Conservation (phyloP, 257 asterid species). For the Cordia subcordata region DNA sequence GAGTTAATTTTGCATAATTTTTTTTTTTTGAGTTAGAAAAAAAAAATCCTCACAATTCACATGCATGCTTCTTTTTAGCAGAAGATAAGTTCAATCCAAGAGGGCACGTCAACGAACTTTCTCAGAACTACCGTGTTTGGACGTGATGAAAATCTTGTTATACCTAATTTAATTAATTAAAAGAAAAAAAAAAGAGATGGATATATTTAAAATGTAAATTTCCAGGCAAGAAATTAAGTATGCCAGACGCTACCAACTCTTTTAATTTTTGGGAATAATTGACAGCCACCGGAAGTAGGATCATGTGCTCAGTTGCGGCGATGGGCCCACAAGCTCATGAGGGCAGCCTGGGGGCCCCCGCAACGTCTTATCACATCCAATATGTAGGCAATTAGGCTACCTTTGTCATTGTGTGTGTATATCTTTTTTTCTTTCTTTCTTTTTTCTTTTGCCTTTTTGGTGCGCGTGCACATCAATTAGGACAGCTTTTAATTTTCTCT, state of each 20-base stretch:
- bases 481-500: background rate
- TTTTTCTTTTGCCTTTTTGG: too few relatives aligned
- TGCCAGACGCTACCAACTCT: constrained; percentile 11
- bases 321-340: constrained; percentile 18
- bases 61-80: background rate
- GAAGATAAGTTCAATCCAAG: background rate
- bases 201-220: background rate
- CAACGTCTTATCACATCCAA: background rate
- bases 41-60: too few relatives aligned
- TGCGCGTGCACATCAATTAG: background rate
- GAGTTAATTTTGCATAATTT: too few relatives aligned
- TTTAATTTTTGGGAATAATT: constrained; percentile 28
- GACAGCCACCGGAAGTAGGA: constrained; percentile 43
- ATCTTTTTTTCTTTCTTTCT: too few relatives aligned
- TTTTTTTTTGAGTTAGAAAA: too few relatives aligned
- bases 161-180: background rate
- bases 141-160: background rate
- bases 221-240: too few relatives aligned
- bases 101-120: background rate
- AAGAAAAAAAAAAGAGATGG: too few relatives aligned
- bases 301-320: constrained; percentile 27
- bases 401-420: too few relatives aligned
- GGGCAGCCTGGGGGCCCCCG: background rate
- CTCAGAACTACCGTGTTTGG: background rate
- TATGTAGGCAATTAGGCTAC: too few relatives aligned